Conservation (phyloP, 2,329 filamentous ascomycete genomes). For the Aschersonia sp. region DNA sequence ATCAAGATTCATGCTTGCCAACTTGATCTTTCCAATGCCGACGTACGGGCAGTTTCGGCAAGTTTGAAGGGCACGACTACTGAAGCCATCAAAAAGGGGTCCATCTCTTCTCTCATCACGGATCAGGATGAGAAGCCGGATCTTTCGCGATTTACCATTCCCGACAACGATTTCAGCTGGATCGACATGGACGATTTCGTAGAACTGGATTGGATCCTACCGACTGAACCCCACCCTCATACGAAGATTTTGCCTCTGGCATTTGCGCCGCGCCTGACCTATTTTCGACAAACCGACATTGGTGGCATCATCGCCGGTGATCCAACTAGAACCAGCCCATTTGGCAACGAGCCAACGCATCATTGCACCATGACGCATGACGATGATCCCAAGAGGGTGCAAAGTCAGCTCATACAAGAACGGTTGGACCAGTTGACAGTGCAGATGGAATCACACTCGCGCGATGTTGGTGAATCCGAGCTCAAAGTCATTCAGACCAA, state of each 20-base stretch:
- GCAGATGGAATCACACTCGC: slow-evolving; percentile 63
- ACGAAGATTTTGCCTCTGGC: slow-evolving; percentile 89
- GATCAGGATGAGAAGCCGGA: slow-evolving; percentile 48
- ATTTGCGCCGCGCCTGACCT: slow-evolving; percentile 88
- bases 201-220: slow-evolving; percentile 90
- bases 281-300: slow-evolving; percentile 94
- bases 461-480: slow-evolving; percentile 62
- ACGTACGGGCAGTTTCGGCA: slow-evolving; percentile 85
- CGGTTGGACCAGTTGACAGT: slow-evolving; percentile 64
- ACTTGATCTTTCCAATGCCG: slow-evolving; percentile 78
- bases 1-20: slow-evolving; percentile 96
- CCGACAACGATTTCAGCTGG: slow-evolving; percentile 90
- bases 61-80: slow-evolving; percentile 69
- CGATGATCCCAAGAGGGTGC: slow-evolving; percentile 77
- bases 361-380: slow-evolving; percentile 88
- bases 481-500: slow-evolving; percentile 43
- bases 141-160: slow-evolving; percentile 83
- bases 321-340: slow-evolving; percentile 68
- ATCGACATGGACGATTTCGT: slow-evolving; percentile 99
- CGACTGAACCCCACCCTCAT: slow-evolving; percentile 76
- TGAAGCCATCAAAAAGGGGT: slow-evolving; percentile 56
- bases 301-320: slow-evolving; percentile 67
- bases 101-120: slow-evolving; percentile 32
- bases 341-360: slow-evolving; percentile 87
- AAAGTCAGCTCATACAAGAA: slow-evolving; percentile 70